Conservation (phyloP, 805 yeast genomes). For the Scheffersomyces ergatensis region DNA sequence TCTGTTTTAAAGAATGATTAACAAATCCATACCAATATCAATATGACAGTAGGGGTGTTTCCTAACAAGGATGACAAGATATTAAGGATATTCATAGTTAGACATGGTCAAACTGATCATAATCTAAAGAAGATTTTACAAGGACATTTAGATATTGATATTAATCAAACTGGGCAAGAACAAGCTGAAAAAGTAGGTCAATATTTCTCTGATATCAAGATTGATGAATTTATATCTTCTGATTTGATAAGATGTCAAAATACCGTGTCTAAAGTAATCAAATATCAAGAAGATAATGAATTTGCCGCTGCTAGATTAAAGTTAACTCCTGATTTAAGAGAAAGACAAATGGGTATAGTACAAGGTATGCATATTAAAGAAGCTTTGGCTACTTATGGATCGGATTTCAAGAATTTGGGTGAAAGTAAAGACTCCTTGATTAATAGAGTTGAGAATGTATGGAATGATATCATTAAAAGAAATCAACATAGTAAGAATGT, state of each 20-base stretch:
- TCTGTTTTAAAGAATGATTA: no score
- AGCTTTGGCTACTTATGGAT: conserved; percentile 62
- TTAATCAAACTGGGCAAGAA: conserved; percentile 57
- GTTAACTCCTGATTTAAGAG: conserved; percentile 53
- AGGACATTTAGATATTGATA: conserved; percentile 69
- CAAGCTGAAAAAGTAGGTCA: conserved; percentile 62
- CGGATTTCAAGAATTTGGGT: conserved; percentile 61
- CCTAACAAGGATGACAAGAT: conserved; percentile 32
- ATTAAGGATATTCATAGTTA: conserved; percentile 57
- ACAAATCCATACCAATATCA: no score
- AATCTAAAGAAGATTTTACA: conserved; percentile 69
- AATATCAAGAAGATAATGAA: conserved; percentile 14
- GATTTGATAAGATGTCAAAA: conserved; percentile 60
- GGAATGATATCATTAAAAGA: conserved; percentile 41
- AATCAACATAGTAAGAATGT: conserved; percentile 45
- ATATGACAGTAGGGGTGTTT: conserved; percentile 17
- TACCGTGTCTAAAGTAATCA: conserved; percentile 49
- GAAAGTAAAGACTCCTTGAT: conserved; percentile 51
- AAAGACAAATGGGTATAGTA: conserved; percentile 71
- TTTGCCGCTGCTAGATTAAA: conserved; percentile 17
- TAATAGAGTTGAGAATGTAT: conserved; percentile 46
- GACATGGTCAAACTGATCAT: conserved; percentile 85
- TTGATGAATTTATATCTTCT: conserved; percentile 50
- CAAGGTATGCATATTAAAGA: conserved; percentile 72
- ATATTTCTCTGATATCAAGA: conserved; percentile 31